These are phyloP conservation scores for Jasminum sambac DNA, from an alignment of 257 asterid genomes.

Conservation along the genomic window DNA sequence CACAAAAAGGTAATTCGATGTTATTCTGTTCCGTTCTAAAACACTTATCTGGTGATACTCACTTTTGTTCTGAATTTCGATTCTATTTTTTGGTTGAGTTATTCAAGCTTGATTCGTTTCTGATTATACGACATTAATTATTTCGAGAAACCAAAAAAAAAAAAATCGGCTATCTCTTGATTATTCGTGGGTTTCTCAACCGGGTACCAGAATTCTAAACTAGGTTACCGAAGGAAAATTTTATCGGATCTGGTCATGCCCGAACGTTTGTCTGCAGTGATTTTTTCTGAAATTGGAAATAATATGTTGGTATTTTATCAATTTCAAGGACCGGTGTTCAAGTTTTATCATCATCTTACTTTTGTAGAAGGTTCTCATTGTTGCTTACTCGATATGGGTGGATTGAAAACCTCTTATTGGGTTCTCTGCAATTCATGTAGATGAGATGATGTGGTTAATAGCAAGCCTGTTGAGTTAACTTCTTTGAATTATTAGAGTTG, in stretches of 20 bases:
- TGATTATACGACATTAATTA: too few species aligned
- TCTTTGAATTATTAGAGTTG: background rate
- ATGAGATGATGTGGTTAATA: background rate
- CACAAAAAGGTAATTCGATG: background rate
- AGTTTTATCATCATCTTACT: background rate
- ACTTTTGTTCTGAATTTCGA: background rate
- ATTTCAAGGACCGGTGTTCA: background rate
- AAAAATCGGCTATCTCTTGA: background rate
- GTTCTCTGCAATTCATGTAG: background rate
- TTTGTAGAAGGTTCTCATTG: background rate
- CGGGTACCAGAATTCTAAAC: background rate
- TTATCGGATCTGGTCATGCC: background rate
- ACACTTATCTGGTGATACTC: too few species aligned
- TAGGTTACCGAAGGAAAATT: background rate
- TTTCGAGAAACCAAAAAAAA: background rate
- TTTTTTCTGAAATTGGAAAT: background rate
- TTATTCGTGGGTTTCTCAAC: background rate
- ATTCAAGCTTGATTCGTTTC: background rate
- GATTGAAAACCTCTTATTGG: background rate
- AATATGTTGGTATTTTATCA: background rate
- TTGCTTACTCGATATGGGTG: background rate
- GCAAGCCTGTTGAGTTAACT: background rate
- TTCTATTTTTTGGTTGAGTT: background rate
- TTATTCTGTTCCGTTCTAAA: too few species aligned
- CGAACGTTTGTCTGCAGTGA: background rate